These are phyloP conservation scores for Backusella morwellensis DNA, from an alignment of 192 early-diverging fungal genomes.

Conservation along the genomic window DNA sequence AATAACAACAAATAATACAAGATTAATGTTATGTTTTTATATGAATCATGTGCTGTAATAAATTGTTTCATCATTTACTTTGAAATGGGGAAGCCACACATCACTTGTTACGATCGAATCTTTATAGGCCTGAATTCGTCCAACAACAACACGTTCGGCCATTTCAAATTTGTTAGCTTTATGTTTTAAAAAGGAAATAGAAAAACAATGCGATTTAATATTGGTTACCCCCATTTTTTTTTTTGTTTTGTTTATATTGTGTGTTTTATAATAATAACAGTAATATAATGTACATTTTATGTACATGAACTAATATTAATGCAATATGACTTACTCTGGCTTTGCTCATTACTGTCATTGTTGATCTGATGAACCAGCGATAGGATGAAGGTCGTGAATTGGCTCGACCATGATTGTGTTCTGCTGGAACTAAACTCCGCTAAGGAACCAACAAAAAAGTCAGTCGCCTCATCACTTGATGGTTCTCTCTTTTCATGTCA, in stretches of 20 bases:
- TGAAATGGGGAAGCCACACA: conserved; percentile 13
- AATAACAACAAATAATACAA: not conserved
- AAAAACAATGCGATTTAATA: conserved; percentile 8
- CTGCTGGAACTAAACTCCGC: not conserved
- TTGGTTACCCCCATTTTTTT: not conserved
- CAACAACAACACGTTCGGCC: not conserved
- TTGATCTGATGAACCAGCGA: not conserved
- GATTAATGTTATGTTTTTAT: not conserved
- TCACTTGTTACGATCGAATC: conserved; percentile 21
- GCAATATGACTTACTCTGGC: not conserved
- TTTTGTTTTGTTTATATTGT: not conserved
- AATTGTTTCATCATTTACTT: not conserved
- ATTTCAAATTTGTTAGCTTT: conserved; percentile 6
- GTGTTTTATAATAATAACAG: not conserved
- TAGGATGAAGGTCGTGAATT: not conserved
- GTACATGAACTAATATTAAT: not conserved
- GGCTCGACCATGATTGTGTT: conserved; percentile 1
- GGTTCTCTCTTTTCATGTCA: not conserved
- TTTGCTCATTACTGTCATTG: conserved; percentile 2
- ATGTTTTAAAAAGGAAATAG: not conserved
- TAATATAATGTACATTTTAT: not conserved
- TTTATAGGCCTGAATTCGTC: conserved; percentile 8
- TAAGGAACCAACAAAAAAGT: not conserved
- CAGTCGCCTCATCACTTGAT: conserved; percentile 2
- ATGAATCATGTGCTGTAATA: not conserved